Evolutionary conservation across 140 eudicot genomes (phyloP).

Genomic region (Anethum foeniculum): DNA sequence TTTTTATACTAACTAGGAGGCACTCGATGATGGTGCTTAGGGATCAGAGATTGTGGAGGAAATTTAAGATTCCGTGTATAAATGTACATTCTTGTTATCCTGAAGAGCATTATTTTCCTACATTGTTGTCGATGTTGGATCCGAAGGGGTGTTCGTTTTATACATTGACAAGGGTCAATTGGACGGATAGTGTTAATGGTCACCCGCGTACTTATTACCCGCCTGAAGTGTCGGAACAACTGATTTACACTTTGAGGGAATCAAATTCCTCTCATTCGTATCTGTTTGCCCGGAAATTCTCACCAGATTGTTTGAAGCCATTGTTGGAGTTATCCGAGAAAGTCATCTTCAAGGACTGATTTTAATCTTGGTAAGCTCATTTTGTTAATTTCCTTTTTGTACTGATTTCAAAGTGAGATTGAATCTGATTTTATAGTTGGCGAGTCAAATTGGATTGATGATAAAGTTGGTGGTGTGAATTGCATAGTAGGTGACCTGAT

Average conservation of each 20-base stretch:
- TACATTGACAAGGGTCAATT: slow-evolving; percentile 78
- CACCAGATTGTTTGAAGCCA: slow-evolving; percentile 64
- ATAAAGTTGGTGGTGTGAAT: background rate
- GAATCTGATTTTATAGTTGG: background rate
- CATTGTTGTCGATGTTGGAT: slow-evolving; percentile 74
- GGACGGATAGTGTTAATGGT: slow-evolving; percentile 74
- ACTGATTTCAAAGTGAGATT: background rate
- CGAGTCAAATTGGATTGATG: background rate
- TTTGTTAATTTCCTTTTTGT: background rate
- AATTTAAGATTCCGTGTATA: slow-evolving; percentile 52
- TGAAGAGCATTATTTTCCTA: slow-evolving; percentile 93
- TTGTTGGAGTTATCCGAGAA: slow-evolving; percentile 62
- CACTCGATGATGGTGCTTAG: slow-evolving; percentile 52
- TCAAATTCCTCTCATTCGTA: slow-evolving; percentile 43
- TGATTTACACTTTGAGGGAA: slow-evolving; percentile 52
- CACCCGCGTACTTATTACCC: slow-evolving; percentile 75
- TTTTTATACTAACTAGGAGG: slow-evolving; percentile 48
- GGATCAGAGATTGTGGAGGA: slow-evolving; percentile 76
- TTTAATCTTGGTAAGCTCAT: slow-evolving; percentile 8
- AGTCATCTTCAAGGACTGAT: slow-evolving; percentile 65
- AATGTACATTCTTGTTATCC: slow-evolving; percentile 68
- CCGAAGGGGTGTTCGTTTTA: slow-evolving; percentile 49
- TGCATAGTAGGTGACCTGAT: background rate
- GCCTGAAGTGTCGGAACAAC: slow-evolving; percentile 48
- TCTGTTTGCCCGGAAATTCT: slow-evolving; percentile 86